Evolutionary conservation across 2,329 filamentous ascomycete genomes (phyloP), one percentile per base, ranked within the genome.

Genomic region (Scytalidium sp.): DNA sequence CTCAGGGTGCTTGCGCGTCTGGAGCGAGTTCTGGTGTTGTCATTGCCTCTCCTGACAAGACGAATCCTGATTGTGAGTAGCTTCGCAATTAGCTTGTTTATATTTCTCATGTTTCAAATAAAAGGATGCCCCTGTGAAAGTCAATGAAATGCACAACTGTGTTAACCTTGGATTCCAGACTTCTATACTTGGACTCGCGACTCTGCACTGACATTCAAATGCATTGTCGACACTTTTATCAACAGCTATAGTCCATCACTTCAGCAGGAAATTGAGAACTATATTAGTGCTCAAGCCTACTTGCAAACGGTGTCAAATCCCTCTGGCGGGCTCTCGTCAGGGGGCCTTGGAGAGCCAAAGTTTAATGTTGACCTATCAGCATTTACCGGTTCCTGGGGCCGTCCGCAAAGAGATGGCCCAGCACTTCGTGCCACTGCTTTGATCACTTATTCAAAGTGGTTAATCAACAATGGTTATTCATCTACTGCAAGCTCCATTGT

Each of bases 151-250:
- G 5, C 4, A n/a, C 15, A 13, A 13, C 19, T 43, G 41, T 19
- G 10, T 9, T 21, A 11, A 43, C 17, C 39, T 46, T 46, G 2
- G 8, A 11, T 17, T 29, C n/a, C 46, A 89, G 86, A 92, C 66
- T 91, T 79, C 62, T 92, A 83, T 62, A 90, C 86, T 1, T 93
- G 88, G 88, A 90, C 84, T 1, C 74, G 88, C 60, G 88, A 93
- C 65, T 79, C 85, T 15, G 85, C 84, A 20, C 74, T 92, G 23
- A 81, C 83, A 2, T 81, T 87, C 70, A 90, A 89, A 69, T 72
- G 73, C 20, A 68, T 92, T 15, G 73, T 87, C 8, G 88, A 92
- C 58, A 74, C 80, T 19, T 86, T 90, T 63, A 62, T 70, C 42
- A 71, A 80, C 50, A 71, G 70, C 45, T 87, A 75, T 19, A 69